Evolutionary conservation across 2,329 filamentous ascomycete species (phyloP).

Genomic region (Colletotrichum sp.): DNA sequence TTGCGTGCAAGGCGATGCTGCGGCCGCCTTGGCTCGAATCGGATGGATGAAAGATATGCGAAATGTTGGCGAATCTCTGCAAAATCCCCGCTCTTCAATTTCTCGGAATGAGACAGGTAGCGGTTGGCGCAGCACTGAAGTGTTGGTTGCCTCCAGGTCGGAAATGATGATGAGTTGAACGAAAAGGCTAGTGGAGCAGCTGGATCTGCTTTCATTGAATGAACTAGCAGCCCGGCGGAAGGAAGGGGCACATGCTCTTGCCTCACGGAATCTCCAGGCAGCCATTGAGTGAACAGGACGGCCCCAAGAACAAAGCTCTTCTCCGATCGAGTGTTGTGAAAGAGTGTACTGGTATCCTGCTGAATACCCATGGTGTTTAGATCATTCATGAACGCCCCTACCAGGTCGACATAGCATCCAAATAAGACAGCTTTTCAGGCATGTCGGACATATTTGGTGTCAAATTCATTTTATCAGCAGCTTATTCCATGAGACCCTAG

Average conservation of each 20-base stretch:
- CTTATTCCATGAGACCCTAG: too few relatives aligned
- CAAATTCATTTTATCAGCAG: too few relatives aligned
- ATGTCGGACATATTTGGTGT: too few relatives aligned
- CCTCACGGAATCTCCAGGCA: neutral
- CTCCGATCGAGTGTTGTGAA: too few relatives aligned
- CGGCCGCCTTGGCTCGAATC: neutral
- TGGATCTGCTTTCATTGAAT: neutral
- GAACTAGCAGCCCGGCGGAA: neutral
- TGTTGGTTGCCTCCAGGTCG: neutral
- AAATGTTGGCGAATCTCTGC: neutral
- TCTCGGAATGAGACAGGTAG: neutral
- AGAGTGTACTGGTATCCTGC: too few relatives aligned
- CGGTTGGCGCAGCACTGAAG: neutral
- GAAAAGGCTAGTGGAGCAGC: neutral
- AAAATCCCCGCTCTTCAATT: rapidly evolving
- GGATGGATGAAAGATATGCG: neutral
- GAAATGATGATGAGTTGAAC: neutral
- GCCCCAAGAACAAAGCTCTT: too few relatives aligned
- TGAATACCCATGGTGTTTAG: too few relatives aligned
- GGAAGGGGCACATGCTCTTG: neutral
- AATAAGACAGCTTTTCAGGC: too few relatives aligned
- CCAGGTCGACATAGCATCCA: too few relatives aligned
- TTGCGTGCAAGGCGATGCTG: neutral
- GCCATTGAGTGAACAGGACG: too few relatives aligned
- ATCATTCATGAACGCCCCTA: too few relatives aligned